These are phyloP conservation scores for Vicia sativa DNA, from an alignment of 306 rosid species.

Conservation along the genomic window DNA sequence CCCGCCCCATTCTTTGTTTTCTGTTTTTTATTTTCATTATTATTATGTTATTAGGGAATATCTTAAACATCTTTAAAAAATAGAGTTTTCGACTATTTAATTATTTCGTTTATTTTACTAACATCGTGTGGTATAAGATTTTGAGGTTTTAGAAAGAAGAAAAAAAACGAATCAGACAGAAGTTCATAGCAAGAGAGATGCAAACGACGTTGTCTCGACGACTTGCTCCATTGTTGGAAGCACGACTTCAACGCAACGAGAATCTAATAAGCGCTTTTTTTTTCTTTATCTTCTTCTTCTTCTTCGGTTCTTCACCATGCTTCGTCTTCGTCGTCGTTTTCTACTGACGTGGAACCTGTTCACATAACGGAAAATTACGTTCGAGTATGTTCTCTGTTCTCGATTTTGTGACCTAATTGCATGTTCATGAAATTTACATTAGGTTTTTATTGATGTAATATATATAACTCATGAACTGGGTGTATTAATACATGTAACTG, in stretches of 20 bases:
- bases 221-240: constrained; percentile 48
- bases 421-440: no score
- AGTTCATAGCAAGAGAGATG: constrained; percentile 33
- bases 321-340: constrained; percentile 41
- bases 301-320: constrained; percentile 51
- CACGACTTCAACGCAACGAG: constrained; percentile 59
- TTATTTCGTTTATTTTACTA: no score
- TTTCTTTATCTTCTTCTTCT: constrained; percentile 26
- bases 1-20: no score
- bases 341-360: constrained; percentile 48
- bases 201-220: constrained; percentile 55
- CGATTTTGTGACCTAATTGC: no score
- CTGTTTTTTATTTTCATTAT: no score
- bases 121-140: constrained; percentile 52
- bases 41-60: no score
- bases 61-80: no score
- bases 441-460: no score
- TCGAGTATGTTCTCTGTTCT: constrained; percentile 50
- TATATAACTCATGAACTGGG: no score
- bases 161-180: background rate
- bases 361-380: constrained; percentile 70
- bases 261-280: constrained; percentile 46
- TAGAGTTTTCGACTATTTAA: no score
- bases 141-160: background rate
- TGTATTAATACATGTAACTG: background rate